A percentile compares a stretch with the other conserved stretches of the same genome.
phyloP scores from a whole-genome alignment of 768 basidiomycete genomes.

The Podaxis sp. region DNA sequence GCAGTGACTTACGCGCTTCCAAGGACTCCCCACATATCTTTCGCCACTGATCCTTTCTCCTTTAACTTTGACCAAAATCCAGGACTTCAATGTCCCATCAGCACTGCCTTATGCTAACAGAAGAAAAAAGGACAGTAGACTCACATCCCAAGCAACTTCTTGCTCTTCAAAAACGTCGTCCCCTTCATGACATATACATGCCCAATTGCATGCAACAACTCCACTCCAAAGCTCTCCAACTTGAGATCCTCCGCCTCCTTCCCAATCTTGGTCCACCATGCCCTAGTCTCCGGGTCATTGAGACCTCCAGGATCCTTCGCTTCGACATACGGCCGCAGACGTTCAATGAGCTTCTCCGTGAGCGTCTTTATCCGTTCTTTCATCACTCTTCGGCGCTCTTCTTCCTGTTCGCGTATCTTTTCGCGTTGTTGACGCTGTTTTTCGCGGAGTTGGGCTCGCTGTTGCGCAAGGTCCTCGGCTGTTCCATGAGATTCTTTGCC shows the following conservation, averaged over 20 bases:
- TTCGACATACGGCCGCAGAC: slow-evolving; percentile 88
- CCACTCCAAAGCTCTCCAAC: slow-evolving; percentile 95
- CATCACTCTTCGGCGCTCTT: slow-evolving; percentile 77
- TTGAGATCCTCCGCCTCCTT: slow-evolving; percentile 94
- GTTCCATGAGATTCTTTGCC: slow-evolving; percentile 13
- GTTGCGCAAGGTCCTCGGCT: slow-evolving; percentile 18
- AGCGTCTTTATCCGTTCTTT: slow-evolving; percentile 74
- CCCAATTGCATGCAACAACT: slow-evolving; percentile 91
- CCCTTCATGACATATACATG: slow-evolving; percentile 93
- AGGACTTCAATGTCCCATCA: slow-evolving; percentile 43
- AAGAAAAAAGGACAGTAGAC: slow-evolving; percentile 27
- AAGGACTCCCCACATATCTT: slow-evolving; percentile 96
- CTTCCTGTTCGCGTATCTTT: slow-evolving; percentile 80
- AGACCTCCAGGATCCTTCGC: slow-evolving; percentile 79
- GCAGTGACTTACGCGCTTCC: slow-evolving; percentile 79
- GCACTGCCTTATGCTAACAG: slow-evolving; percentile 10
- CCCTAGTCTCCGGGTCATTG: slow-evolving; percentile 79
- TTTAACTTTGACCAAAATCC: slow-evolving; percentile 94
- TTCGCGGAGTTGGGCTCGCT: slow-evolving; percentile 34
- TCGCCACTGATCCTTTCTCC: slow-evolving; percentile 90
- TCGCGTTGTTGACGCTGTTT: slow-evolving; percentile 69
- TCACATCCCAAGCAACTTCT: slow-evolving; percentile 88
- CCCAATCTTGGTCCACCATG: slow-evolving; percentile 75
- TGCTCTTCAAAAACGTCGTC: slow-evolving; percentile 86
- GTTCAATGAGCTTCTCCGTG: slow-evolving; percentile 77